A percentile compares a stretch with the other conserved stretches of the same genome.
Evolutionary conservation across 805 yeast genomes (phyloP).

Genomic region (Martiniozyma abietophila): DNA sequence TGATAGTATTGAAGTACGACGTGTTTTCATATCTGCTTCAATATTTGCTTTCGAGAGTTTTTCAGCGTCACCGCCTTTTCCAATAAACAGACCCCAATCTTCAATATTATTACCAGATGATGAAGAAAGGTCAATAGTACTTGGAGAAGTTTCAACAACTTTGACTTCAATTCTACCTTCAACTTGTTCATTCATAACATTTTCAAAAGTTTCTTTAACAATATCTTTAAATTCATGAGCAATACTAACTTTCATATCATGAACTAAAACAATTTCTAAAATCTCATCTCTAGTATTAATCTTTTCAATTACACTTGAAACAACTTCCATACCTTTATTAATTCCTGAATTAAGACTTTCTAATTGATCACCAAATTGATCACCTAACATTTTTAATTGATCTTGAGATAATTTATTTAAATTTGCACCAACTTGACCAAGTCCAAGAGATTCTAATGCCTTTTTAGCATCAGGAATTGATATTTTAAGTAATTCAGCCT

Average conservation of each 20-base stretch:
- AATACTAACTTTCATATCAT: constrained; percentile 51
- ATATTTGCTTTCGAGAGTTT: constrained; percentile 83
- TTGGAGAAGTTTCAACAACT: constrained; percentile 43
- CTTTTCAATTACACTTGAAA: constrained; percentile 29
- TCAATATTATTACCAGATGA: not conserved
- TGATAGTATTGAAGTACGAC: constrained; percentile 21
- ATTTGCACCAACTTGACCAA: too few species aligned
- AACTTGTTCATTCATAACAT: constrained; percentile 58
- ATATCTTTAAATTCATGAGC: constrained; percentile 24
- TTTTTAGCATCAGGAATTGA: constrained; percentile 25
- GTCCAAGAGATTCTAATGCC: constrained; percentile 27
- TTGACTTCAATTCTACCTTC: constrained; percentile 66
- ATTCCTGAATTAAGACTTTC: constrained; percentile 30
- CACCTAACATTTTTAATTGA: too few species aligned
- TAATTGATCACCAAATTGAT: too few species aligned
- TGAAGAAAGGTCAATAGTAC: too few species aligned
- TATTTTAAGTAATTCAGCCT: constrained; percentile 14
- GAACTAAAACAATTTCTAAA: constrained; percentile 53
- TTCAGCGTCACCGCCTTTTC: constrained; percentile 75
- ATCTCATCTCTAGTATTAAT: constrained; percentile 38
- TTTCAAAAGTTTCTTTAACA: constrained; percentile 46
- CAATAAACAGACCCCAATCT: constrained; percentile 42
- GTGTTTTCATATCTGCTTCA: constrained; percentile 55
- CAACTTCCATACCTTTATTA: constrained; percentile 18
- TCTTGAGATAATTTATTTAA: too few species aligned